Percentiles rank a stretch among this genome's conserved stretches.
Conservation (phyloP, 257 asterid genomes). For the Verbena officinalis region DNA sequence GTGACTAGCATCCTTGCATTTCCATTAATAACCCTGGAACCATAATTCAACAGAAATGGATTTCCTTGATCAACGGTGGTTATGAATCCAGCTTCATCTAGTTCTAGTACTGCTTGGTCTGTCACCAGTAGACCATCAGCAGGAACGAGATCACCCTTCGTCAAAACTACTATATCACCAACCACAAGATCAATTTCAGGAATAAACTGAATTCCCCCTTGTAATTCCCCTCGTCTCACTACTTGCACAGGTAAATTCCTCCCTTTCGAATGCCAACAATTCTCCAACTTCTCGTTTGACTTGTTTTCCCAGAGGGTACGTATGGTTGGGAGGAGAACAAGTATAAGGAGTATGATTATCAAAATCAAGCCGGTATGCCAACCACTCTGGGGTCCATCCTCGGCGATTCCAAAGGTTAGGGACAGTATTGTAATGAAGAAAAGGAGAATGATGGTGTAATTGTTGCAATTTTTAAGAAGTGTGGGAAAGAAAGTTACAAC, state of each 20-base stretch:
- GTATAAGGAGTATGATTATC: conserved; percentile 9
- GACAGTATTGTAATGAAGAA: conserved; percentile 31
- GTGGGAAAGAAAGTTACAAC: conserved; percentile 17
- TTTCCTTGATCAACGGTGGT: conserved; percentile 5
- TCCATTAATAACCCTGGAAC: conserved; percentile 39
- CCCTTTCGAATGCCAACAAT: conserved; percentile 8
- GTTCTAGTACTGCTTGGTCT: conserved; percentile 19
- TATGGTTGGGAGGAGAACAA: neutral
- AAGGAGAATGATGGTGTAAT: conserved; percentile 35
- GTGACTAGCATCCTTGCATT: conserved; percentile 38
- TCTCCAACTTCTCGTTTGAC: conserved; percentile 13
- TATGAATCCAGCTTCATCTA: conserved; percentile 22
- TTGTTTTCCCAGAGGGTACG: neutral
- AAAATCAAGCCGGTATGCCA: conserved; percentile 35
- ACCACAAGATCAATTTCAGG: conserved; percentile 17
- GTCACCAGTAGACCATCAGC: conserved; percentile 36
- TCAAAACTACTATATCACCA: conserved; percentile 35
- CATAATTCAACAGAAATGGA: conserved; percentile 39
- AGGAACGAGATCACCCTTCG: conserved; percentile 34
- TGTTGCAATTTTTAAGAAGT: conserved; percentile 30
- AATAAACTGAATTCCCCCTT: neutral
- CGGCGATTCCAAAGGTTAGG: conserved; percentile 35
- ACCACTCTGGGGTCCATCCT: conserved; percentile 29
- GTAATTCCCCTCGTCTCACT: conserved; percentile 19
- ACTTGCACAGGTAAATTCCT: conserved; percentile 19